Conservation (phyloP, 2,329 filamentous ascomycete species). For the Ascochyta clinopodiicola region DNA sequence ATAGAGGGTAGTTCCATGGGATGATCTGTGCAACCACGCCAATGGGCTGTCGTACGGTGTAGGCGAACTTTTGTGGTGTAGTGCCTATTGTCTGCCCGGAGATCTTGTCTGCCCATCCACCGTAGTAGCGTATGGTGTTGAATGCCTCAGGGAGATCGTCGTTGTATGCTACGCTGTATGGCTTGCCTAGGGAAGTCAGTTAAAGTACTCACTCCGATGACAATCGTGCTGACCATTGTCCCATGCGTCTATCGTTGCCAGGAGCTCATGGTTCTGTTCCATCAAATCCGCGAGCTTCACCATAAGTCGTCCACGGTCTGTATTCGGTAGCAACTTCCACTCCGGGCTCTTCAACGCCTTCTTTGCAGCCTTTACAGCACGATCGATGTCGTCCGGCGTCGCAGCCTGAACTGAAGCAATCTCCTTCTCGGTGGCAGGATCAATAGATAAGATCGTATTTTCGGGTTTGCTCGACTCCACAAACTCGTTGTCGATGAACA, state of each 20-base stretch:
- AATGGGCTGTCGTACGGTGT: slow-evolving; percentile 72
- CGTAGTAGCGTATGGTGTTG: slow-evolving; percentile 70
- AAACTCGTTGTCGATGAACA: slow-evolving; percentile 57
- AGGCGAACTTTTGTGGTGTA: slow-evolving; percentile 71
- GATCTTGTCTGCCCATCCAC: slow-evolving; percentile 78
- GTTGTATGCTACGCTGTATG: slow-evolving; percentile 52
- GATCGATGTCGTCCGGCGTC: slow-evolving; percentile 43
- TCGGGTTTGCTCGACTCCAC: slow-evolving; percentile 37
- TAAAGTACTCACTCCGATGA: too few relatives aligned
- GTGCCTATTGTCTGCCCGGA: slow-evolving; percentile 74
- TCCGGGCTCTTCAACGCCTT: slow-evolving; percentile 27
- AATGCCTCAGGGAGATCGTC: slow-evolving; percentile 68
- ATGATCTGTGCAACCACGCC: slow-evolving; percentile 49
- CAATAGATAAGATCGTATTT: slow-evolving; percentile 20
- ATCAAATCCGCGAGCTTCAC: slow-evolving; percentile 36
- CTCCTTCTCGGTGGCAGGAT: slow-evolving; percentile 33
- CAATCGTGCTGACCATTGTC: too few relatives aligned
- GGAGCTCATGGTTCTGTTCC: slow-evolving; percentile 22
- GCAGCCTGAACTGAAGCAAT: slow-evolving; percentile 43
- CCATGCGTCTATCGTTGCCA: slow-evolving; percentile 5
- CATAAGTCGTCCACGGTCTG: slow-evolving; percentile 31
- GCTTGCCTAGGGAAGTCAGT: too few relatives aligned
- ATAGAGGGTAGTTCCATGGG: slow-evolving; percentile 52
- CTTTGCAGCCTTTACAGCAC: slow-evolving; percentile 43
- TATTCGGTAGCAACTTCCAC: slow-evolving; percentile 28